Percentiles rank a stretch among this genome's conserved stretches.
These are phyloP conservation scores for Litchi chinensis DNA, from an alignment of 345 rosid species.

Conservation along the genomic window DNA sequence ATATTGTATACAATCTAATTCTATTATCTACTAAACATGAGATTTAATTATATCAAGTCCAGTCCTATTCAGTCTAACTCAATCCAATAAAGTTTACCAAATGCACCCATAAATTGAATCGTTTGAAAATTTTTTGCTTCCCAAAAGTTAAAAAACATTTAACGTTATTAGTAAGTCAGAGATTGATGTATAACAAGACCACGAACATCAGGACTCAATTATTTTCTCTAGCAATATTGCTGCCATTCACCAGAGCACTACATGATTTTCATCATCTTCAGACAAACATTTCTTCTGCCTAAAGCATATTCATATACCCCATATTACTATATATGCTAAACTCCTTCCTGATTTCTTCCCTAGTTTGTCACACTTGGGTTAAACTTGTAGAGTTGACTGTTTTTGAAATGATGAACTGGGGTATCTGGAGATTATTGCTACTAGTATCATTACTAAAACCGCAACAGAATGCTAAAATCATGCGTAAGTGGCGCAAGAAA, in stretches of 20 bases:
- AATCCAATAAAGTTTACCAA: too few species aligned
- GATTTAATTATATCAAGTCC: too few species aligned
- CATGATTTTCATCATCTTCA: not conserved
- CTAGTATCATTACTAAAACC: not conserved
- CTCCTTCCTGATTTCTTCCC: not conserved
- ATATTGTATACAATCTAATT: too few species aligned
- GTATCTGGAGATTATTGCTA: not conserved
- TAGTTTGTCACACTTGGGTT: not conserved
- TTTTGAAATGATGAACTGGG: not conserved
- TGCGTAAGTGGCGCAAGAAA: too few species aligned
- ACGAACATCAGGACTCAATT: not conserved
- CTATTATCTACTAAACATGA: too few species aligned
- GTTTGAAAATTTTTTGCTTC: not conserved
- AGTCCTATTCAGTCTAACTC: too few species aligned
- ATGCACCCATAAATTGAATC: not conserved
- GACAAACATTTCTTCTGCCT: constrained; percentile 9
- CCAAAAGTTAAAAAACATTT: not conserved
- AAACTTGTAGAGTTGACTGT: not conserved
- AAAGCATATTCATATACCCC: not conserved
- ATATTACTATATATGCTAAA: not conserved
- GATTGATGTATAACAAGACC: not conserved
- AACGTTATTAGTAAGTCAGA: not conserved
- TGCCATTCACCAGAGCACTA: not conserved
- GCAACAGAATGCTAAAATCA: too few species aligned
- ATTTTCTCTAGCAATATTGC: not conserved